phyloP scores from a whole-genome alignment of 495 filamentous ascomycete species.

The Achaetomiella virescens region DNA sequence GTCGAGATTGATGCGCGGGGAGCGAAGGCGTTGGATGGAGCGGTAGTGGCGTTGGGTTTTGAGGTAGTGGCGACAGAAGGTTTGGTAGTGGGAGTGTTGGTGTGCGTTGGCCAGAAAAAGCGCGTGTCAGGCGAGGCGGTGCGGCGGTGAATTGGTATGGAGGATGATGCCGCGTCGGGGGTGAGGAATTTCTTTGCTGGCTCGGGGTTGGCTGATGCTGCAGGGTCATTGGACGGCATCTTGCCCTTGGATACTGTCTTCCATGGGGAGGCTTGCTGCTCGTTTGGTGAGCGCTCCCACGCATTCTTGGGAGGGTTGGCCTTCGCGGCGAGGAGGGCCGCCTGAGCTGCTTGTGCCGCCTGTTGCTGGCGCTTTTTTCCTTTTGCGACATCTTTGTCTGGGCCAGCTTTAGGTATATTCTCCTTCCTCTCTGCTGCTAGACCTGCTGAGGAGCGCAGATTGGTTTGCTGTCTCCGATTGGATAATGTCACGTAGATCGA shows the following conservation, averaged over 20 bases:
- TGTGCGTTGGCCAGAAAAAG: constrained; percentile 44
- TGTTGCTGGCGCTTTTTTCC: constrained; percentile 78
- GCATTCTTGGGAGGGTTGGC: constrained; percentile 23
- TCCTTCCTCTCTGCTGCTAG: constrained; percentile 52
- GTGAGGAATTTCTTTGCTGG: constrained; percentile 36
- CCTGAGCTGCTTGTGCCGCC: constrained; percentile 38
- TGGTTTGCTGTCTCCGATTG: constrained; percentile 58
- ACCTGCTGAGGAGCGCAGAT: constrained; percentile 66
- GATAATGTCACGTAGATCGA: constrained; percentile 81
- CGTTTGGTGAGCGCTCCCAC: constrained; percentile 26
- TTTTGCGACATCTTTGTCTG: constrained; percentile 72
- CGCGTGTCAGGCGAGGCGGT: constrained; percentile 52
- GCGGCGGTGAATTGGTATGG: constrained; percentile 34
- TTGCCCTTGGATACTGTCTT: constrained; percentile 45
- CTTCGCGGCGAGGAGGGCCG: constrained; percentile 18
- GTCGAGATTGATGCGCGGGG: constrained; percentile 1
- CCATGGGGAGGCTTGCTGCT: constrained; percentile 61
- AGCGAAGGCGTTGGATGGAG: not conserved
- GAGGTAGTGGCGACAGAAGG: constrained; percentile 11
- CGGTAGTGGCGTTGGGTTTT: constrained; percentile 6
- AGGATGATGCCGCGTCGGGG: constrained; percentile 25
- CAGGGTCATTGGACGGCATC: constrained; percentile 19
- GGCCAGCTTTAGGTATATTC: constrained; percentile 23
- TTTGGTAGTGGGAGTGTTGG: constrained; percentile 6
- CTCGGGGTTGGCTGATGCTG: constrained; percentile 32